Percentiles rank a stretch among this genome's conserved stretches.
Conservation (phyloP, 1,284 basidiomycete species). For the Crepidotus sp. region DNA sequence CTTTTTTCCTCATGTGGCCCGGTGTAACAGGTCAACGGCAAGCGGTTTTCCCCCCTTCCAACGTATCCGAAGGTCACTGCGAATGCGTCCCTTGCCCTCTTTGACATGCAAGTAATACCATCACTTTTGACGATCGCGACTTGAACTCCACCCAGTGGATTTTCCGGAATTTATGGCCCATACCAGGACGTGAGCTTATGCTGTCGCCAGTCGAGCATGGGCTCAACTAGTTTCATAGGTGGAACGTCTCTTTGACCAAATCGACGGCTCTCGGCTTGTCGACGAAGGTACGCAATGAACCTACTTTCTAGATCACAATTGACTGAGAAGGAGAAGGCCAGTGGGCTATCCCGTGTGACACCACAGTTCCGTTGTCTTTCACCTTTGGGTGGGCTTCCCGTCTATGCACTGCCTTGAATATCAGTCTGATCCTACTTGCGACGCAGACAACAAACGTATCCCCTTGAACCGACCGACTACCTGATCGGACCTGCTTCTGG, state of each 20-base stretch:
- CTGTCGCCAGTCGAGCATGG: background rate
- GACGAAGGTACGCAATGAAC: constrained; percentile 32
- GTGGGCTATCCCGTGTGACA: constrained; percentile 79
- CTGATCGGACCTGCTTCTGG: constrained; percentile 65
- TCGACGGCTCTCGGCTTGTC: constrained; percentile 65
- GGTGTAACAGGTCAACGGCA: constrained; percentile 49
- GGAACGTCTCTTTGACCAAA: constrained; percentile 51
- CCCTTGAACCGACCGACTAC: constrained; percentile 75
- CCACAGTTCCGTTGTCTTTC: constrained; percentile 56
- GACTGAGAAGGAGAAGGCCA: constrained; percentile 40
- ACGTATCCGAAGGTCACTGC: constrained; percentile 56
- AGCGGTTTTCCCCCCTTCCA: constrained; percentile 46
- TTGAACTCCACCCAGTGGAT: constrained; percentile 43
- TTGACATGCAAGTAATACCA: constrained; percentile 55
- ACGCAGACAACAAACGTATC: constrained; percentile 47
- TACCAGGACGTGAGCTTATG: constrained; percentile 56
- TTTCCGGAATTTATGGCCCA: constrained; percentile 73
- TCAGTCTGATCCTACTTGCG: constrained; percentile 15
- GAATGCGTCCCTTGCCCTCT: constrained; percentile 58
- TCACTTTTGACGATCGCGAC: constrained; percentile 6
- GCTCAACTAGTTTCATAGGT: constrained; percentile 42
- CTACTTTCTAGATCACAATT: constrained; percentile 16
- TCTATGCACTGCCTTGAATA: background rate
- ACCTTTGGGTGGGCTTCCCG: constrained; percentile 53
- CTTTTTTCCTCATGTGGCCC: constrained; percentile 6